Conservation (phyloP, 176 grass and related monocot species). For the Urochloa ruziziensis region DNA sequence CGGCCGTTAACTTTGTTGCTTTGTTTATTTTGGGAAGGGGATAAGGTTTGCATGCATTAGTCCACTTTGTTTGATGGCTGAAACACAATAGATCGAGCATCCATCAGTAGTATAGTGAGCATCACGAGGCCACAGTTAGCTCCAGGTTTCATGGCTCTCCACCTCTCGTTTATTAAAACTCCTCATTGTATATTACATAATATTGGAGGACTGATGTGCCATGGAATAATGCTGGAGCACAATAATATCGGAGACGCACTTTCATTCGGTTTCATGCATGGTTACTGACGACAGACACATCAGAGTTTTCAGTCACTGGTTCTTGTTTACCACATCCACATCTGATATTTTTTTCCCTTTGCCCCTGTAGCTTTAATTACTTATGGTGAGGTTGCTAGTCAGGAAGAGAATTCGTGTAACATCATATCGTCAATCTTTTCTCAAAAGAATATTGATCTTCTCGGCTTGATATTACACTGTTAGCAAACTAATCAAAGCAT, state of each 20-base stretch:
- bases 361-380: too few species aligned
- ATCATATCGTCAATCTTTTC: neutral
- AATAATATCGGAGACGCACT: neutral
- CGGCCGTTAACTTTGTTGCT: conserved; percentile 6
- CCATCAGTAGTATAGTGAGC: conserved; percentile 1
- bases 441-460: neutral
- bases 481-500: neutral
- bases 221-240: neutral
- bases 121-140: conserved; percentile 31
- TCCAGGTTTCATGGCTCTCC: conserved; percentile 15
- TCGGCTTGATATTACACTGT: neutral
- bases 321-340: neutral
- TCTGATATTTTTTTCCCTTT: neutral
- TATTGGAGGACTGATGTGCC: neutral
- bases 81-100: neutral
- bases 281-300: neutral
- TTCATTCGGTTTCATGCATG: neutral
- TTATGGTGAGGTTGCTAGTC: neutral
- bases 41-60: conserved; percentile 30
- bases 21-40: conserved; percentile 13
- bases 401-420: neutral
- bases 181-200: neutral
- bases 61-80: conserved; percentile 15
- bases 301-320: neutral
- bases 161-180: conserved; percentile 17